A percentile compares a stretch with the other conserved stretches of the same genome.
Conservation (phyloP, 2,329 filamentous ascomycete genomes). For the Dryadomyces quercivorus region DNA sequence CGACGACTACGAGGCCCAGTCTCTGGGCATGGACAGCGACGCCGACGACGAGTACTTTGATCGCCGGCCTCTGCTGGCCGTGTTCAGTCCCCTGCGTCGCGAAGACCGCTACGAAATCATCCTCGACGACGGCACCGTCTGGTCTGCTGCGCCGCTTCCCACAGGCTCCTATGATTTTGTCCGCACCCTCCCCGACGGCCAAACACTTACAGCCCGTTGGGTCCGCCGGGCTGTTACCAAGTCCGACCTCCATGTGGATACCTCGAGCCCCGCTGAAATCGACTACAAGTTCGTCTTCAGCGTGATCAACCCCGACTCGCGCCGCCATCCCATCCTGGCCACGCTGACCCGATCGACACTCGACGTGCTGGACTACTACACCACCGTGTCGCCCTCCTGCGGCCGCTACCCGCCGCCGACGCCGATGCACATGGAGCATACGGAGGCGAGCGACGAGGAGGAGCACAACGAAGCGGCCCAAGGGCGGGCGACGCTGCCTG, state of each 20-base stretch:
- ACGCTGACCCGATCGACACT: conserved; percentile 51
- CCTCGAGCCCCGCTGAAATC: background rate
- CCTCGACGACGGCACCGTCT: conserved; percentile 49
- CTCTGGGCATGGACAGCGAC: conserved; percentile 24
- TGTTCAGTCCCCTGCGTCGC: conserved; percentile 50
- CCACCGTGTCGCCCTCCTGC: conserved; percentile 35
- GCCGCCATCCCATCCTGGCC: conserved; percentile 65
- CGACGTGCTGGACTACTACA: conserved; percentile 59
- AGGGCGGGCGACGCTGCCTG: conserved; percentile 19
- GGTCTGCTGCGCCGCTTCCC: conserved; percentile 38
- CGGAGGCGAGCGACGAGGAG: conserved; percentile 11
- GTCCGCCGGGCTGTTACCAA: conserved; percentile 33
- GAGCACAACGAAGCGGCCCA: conserved; percentile 4
- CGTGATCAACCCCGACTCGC: conserved; percentile 55
- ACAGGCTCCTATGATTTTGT: conserved; percentile 57
- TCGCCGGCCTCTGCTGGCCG: conserved; percentile 45
- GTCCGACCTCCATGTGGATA: background rate
- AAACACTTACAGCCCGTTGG: conserved; percentile 54
- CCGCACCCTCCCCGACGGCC: conserved; percentile 43
- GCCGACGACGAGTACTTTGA: conserved; percentile 31
- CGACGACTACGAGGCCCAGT: conserved; percentile 45
- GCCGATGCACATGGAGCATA: conserved; percentile 9
- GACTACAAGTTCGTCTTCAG: conserved; percentile 59
- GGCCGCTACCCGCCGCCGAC: conserved; percentile 35
- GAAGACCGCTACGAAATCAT: conserved; percentile 52